Evolutionary conservation across 1,284 basidiomycete species (phyloP).

Genomic region (Mycena sp.): DNA sequence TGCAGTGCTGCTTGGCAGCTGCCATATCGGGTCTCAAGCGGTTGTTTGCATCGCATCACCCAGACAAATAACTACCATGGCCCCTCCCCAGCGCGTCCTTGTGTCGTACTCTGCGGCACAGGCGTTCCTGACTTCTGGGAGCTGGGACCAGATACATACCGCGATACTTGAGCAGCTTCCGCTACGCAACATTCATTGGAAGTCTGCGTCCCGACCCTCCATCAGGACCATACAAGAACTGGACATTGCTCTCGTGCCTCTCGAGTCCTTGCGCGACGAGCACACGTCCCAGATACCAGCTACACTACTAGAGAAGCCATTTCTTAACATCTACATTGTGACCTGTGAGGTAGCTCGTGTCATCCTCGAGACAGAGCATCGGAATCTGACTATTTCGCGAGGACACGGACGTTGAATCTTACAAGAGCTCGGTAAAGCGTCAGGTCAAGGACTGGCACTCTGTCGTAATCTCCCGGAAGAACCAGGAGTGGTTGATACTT

Average conservation of each 20-base stretch:
- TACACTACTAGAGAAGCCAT: slow-evolving; percentile 84
- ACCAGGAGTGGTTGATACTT: slow-evolving; percentile 91
- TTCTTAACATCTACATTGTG: slow-evolving; percentile 88
- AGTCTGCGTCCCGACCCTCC: slow-evolving; percentile 70
- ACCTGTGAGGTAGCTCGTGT: slow-evolving; percentile 79
- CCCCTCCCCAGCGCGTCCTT: slow-evolving; percentile 49
- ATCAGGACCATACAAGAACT: slow-evolving; percentile 90
- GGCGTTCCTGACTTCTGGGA: slow-evolving; percentile 70
- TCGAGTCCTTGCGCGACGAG: slow-evolving; percentile 79
- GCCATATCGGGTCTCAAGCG: too few species aligned
- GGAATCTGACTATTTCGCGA: slow-evolving; percentile 43
- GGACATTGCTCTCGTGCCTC: slow-evolving; percentile 75
- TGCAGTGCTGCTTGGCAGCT: too few species aligned
- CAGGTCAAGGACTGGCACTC: slow-evolving; percentile 94
- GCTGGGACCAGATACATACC: slow-evolving; percentile 75
- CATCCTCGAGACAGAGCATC: slow-evolving; percentile 25
- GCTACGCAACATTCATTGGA: slow-evolving; percentile 92
- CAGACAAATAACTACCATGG: slow-evolving; percentile 19
- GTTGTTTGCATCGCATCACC: background rate
- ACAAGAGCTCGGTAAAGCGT: slow-evolving; percentile 80
- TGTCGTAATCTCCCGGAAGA: slow-evolving; percentile 71
- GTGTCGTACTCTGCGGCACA: slow-evolving; percentile 75
- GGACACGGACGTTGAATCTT: slow-evolving; percentile 84
- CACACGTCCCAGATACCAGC: slow-evolving; percentile 79
- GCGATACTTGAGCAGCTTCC: slow-evolving; percentile 82